These are phyloP conservation scores for Lentinula novae-zelandiae DNA, from an alignment of 1,284 basidiomycete species.

Conservation along the genomic window DNA sequence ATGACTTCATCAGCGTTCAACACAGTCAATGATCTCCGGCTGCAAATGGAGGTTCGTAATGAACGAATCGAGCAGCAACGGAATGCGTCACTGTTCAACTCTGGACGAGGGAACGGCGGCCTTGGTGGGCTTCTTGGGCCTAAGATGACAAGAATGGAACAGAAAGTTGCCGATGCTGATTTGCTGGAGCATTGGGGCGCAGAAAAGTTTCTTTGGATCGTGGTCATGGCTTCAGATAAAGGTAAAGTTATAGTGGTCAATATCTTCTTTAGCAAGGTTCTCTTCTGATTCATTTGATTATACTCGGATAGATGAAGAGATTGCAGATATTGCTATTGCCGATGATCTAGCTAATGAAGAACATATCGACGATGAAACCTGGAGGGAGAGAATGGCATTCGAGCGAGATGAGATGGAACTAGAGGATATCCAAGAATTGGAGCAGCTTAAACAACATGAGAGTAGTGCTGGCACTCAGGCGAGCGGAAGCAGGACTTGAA, in stretches of 20 bases:
- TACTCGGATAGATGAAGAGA: slow-evolving; percentile 12
- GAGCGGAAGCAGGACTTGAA: neutral
- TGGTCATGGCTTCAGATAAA: slow-evolving; percentile 19
- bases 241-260: neutral
- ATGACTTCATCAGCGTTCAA: neutral
- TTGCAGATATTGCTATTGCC: slow-evolving; percentile 17
- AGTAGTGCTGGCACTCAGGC: slow-evolving; percentile 13
- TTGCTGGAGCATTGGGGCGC: slow-evolving; percentile 19
- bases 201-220: slow-evolving; percentile 21
- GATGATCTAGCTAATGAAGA: slow-evolving; percentile 14
- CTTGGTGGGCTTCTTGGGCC: neutral
- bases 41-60: neutral
- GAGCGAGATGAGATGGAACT: neutral
- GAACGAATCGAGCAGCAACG: neutral
- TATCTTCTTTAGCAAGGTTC: no score
- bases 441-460: neutral
- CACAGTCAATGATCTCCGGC: neutral
- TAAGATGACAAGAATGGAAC: slow-evolving; percentile 8
- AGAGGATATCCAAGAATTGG: neutral
- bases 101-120: neutral
- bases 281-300: neutral
- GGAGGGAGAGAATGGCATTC: neutral
- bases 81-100: neutral
- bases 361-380: neutral
- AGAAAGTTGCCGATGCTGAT: slow-evolving; percentile 19